These are phyloP conservation scores for Mucor piriformis DNA, from an alignment of 371 early-diverging fungal genomes.

Conservation along the genomic window DNA sequence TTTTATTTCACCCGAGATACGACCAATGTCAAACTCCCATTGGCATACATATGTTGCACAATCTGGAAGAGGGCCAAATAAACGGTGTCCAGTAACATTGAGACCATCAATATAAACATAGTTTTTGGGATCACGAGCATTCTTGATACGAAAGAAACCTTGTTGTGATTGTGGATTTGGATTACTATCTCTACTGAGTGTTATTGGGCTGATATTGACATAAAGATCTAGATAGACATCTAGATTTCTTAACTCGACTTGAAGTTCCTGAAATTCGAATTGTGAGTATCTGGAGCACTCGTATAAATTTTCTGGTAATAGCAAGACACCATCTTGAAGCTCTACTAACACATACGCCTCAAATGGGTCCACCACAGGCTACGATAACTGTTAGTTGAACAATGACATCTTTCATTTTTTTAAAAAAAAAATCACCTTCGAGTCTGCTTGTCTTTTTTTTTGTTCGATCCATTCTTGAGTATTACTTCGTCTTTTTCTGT, in stretches of 20 bases:
- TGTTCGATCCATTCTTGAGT: slow-evolving; percentile 46
- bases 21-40: slow-evolving; percentile 73
- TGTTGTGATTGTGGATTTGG: slow-evolving; percentile 31
- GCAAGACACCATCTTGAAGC: slow-evolving; percentile 60
- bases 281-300: slow-evolving; percentile 62
- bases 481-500: slow-evolving; percentile 57
- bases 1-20: slow-evolving; percentile 72
- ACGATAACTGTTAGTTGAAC: too few species aligned
- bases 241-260: slow-evolving; percentile 68
- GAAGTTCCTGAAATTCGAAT: slow-evolving; percentile 65
- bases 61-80: slow-evolving; percentile 78
- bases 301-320: slow-evolving; percentile 79
- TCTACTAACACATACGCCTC: slow-evolving; percentile 65
- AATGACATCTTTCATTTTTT: too few species aligned
- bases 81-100: slow-evolving; percentile 67
- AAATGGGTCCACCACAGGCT: slow-evolving; percentile 64
- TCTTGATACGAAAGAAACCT: slow-evolving; percentile 38
- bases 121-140: slow-evolving; percentile 47
- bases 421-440: slow-evolving; percentile 56
- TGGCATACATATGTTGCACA: slow-evolving; percentile 73
- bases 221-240: slow-evolving; percentile 74
- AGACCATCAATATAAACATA: slow-evolving; percentile 67
- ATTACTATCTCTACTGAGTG: slow-evolving; percentile 57
- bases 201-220: slow-evolving; percentile 65
- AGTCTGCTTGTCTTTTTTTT: slow-evolving; percentile 58